Evolutionary conservation across 192 early-diverging fungal species (phyloP).

Genomic region (Chytriomyces confervae): DNA sequence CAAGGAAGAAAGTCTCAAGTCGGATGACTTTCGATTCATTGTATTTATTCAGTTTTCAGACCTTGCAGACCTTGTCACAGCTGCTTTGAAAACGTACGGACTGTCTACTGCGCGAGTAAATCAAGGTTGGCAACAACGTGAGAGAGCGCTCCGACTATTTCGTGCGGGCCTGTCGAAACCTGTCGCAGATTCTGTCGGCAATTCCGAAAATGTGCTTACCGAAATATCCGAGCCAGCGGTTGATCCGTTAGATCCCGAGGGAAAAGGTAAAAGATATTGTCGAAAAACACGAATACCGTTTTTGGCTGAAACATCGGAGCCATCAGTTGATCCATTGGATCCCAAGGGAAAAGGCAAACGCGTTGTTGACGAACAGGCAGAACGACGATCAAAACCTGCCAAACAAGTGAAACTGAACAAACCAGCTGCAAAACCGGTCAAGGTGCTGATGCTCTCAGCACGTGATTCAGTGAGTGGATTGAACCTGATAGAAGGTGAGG

Average conservation of each 20-base stretch:
- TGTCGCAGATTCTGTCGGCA: too few species aligned
- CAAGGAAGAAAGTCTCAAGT: background rate
- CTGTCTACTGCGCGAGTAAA: conserved; percentile 10
- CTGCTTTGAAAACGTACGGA: conserved; percentile 23
- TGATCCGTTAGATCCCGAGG: too few species aligned
- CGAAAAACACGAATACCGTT: too few species aligned
- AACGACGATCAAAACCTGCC: too few species aligned
- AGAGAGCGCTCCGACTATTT: conserved; percentile 21
- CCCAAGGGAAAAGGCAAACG: too few species aligned
- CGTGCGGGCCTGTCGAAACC: background rate
- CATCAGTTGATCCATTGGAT: too few species aligned
- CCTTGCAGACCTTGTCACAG: conserved; percentile 14
- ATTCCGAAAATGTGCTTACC: too few species aligned
- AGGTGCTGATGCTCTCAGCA: conserved; percentile 32
- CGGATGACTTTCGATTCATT: background rate
- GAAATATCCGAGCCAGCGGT: too few species aligned
- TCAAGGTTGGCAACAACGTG: conserved; percentile 3
- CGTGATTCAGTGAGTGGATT: conserved; percentile 38
- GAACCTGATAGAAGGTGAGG: conserved; percentile 38
- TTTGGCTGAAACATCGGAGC: too few species aligned
- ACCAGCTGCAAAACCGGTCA: background rate
- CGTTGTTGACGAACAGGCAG: too few species aligned
- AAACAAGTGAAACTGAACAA: too few species aligned
- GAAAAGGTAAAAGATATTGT: too few species aligned
- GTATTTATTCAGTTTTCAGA: conserved; percentile 24